phyloP scores from a whole-genome alignment of 805 yeast species.

The Torulaspora maleeae region DNA sequence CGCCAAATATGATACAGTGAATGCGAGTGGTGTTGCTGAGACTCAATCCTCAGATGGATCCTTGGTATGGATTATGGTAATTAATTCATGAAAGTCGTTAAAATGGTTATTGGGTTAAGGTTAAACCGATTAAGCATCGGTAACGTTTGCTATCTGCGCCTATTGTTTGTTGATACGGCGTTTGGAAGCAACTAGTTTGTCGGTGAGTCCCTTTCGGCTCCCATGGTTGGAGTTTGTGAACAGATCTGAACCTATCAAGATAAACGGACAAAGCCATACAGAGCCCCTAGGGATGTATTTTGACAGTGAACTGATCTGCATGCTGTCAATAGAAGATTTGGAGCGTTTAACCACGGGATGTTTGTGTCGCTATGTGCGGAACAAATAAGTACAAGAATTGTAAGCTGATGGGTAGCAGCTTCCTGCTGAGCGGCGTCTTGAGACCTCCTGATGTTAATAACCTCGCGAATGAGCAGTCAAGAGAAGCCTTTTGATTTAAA shows the following conservation, averaged over 20 bases:
- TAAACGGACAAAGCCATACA: constrained; percentile 18
- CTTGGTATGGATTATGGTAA: neutral
- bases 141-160: no score
- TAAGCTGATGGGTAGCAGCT: neutral
- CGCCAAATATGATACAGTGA: neutral
- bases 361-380: neutral
- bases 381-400: neutral
- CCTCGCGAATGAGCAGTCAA: no score
- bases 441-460: no score
- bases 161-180: neutral
- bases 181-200: neutral
- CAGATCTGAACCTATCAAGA: constrained; percentile 17
- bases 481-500: no score
- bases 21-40: neutral
- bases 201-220: constrained; percentile 2
- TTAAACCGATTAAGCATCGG: no score
- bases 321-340: neutral
- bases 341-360: no score
- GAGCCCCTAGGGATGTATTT: constrained; percentile 18
- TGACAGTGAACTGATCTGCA: constrained; percentile 2
- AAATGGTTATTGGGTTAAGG: neutral
- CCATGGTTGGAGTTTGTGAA: constrained; percentile 9
- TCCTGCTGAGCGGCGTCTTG: no score
- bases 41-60: neutral
- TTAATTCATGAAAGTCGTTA: neutral